Percentiles rank a stretch among this genome's conserved stretches.
Evolutionary conservation across 345 rosid genomes (phyloP).

Genomic region (Citropsis articulata): DNA sequence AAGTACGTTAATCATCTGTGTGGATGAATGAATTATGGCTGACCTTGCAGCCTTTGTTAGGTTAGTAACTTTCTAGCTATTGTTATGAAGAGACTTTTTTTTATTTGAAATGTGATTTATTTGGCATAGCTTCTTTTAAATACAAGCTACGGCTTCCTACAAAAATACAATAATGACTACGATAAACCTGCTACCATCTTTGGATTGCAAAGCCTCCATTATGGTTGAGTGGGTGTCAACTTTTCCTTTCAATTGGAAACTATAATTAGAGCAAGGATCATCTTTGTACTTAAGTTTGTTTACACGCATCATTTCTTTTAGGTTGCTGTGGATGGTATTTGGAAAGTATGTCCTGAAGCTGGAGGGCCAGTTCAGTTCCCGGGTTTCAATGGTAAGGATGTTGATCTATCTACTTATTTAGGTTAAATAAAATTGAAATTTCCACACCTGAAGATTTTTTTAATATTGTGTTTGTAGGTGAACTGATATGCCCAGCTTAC

Average conservation of each 20-base stretch:
- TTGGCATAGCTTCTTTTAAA: not conserved
- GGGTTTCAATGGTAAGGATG: slow-evolving; percentile 71
- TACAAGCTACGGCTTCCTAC: not conserved
- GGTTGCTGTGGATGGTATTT: slow-evolving; percentile 97
- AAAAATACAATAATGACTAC: not conserved
- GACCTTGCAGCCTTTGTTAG: not conserved
- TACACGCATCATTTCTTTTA: slow-evolving; percentile 18
- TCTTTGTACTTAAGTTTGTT: not conserved
- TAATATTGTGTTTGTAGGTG: slow-evolving; percentile 54
- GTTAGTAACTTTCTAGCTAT: not conserved
- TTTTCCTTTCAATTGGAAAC: not conserved
- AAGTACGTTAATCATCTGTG: not conserved
- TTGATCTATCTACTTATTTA: slow-evolving; percentile 7
- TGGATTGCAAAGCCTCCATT: not conserved
- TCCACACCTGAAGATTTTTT: slow-evolving; percentile 11
- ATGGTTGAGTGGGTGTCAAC: not conserved
- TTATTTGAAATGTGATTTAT: not conserved
- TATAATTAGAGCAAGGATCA: not conserved
- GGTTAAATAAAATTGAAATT: not conserved
- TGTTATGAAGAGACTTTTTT: not conserved
- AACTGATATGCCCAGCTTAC: slow-evolving; percentile 83
- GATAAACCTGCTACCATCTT: not conserved
- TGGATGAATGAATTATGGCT: not conserved
- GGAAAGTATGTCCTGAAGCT: slow-evolving; percentile 85
- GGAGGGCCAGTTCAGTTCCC: slow-evolving; percentile 93